Evolutionary conservation across 2,329 filamentous ascomycete species (phyloP).

Genomic region (Verruconis gallopava): DNA sequence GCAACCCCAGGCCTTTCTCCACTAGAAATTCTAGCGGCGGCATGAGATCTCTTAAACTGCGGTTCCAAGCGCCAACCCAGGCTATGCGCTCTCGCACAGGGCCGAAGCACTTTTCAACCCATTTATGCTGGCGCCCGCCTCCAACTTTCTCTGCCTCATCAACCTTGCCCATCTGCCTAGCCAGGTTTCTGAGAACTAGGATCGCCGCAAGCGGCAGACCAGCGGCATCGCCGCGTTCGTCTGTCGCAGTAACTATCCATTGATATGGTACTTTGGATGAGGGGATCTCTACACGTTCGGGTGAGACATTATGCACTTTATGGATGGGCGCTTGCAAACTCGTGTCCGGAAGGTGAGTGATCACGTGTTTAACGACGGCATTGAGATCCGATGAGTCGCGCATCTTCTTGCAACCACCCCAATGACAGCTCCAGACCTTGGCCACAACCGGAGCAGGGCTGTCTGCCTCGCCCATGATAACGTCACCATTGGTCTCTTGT

Average conservation of each 20-base stretch:
- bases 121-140: background rate
- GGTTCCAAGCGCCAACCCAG: conserved; percentile 9
- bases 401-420: conserved; percentile 53
- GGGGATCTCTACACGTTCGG: conserved; percentile 15
- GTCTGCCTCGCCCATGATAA: conserved; percentile 16
- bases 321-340: conserved; percentile 10
- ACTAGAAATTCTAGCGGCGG: conserved; percentile 4
- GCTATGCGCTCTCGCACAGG: conserved; percentile 6
- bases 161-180: conserved; percentile 32
- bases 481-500: conserved; percentile 1
- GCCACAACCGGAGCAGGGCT: conserved; percentile 35
- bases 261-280: conserved; percentile 16
- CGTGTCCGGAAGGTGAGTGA: conserved; percentile 49
- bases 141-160: conserved; percentile 10
- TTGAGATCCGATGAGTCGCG: conserved; percentile 21
- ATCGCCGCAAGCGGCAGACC: conserved; percentile 69
- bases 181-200: conserved; percentile 67
- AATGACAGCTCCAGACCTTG: conserved; percentile 46
- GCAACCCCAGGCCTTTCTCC: conserved; percentile 6
- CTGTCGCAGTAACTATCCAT: conserved; percentile 32
- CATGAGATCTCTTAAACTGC: conserved; percentile 9
- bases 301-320: conserved; percentile 3
- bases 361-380: conserved; percentile 50
- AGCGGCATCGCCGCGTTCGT: conserved; percentile 46
- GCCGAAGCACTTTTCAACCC: conserved; percentile 10